Base-by-base conservation (phyloP, 805 yeast species). In the Jamesozyma spencerorum region DNA sequence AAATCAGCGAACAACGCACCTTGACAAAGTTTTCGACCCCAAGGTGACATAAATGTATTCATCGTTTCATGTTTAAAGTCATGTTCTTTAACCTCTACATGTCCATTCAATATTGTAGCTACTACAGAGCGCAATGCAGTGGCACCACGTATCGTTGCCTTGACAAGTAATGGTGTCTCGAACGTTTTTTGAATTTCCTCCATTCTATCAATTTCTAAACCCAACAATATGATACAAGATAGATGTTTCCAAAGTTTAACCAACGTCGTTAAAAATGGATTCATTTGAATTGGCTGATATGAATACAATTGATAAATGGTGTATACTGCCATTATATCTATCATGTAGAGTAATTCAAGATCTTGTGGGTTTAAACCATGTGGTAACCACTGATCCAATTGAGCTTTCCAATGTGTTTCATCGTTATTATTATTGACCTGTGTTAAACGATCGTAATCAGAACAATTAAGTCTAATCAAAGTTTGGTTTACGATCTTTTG, bases 171-270 rank as follows among this genome's bases (percentile, higher is more conserved):
- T 6, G 82, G 81, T 0, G 72, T 65, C 5, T 57, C 59, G 35
- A 47, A 59, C 4, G 59, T 54, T 31, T 54, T 66, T 22, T 60
- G 60, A 4, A 55, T 54, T 33, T 64, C 68, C 51, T 72, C 80
- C 40, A 69, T 68, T 45, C 80, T 57, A 50, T 76, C 81, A 27
- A 75, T 68, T 49, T 79, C 83, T 5, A 82, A 58, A 0, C 85
- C 85, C 6, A 77, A 58, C 8, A 74, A 57, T 1, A 82, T 68
- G 2, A 78, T 68, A 43, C 70, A 70, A 2, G 87, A 79, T 49
- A 77, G 75, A 32, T 74, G 69, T 49, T 79, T 78, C 90, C 92
- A 83, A 5, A 75, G 53, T 36, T 74, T 73, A 8, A 80, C 60
- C 44, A 78, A 72, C 36, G 69, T 66, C 17, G 72, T 72, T 36